Base-by-base conservation (phyloP, 257 asterid species). In the Verbascum thapsus region DNA sequence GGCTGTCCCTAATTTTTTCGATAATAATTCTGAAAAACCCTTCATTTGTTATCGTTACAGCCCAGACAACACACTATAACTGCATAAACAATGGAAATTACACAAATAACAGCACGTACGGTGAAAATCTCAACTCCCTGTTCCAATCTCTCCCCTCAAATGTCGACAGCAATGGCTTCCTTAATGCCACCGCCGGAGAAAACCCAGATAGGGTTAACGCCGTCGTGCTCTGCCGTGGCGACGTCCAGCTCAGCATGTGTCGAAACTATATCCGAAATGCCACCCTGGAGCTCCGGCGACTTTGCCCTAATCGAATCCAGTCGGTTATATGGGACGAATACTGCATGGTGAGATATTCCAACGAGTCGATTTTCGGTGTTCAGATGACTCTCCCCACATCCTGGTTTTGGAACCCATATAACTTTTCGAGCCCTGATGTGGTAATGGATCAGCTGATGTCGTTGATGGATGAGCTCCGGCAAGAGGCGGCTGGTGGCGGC, bases 141-240 rank as follows among this genome's bases (percentile, higher is more conserved):
- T 2, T 72, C 64, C 30, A 58, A 47, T 58, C 69, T 3, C 47
- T 72, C 52, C 30, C 69, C 20, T 0, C 47, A 5, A 42, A 40
- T 51, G 22, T 64, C 4, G 70, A 17, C 52, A 1, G 8, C 53
- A 58, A 2, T 3, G 68, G 72, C 1, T 71, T 64, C 50, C 15
- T 11, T 68, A 64, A 48, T 38, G 58, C 68, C 34, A 57, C 76
- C 10, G 3, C 42, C 0, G 72, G 72, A 0, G 63, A 35, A 22
- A 15, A 17, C 9, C 69, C 68, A 19, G 52, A 73, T 51, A 38
- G 4, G 0, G 35, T 34, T 55, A 35, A 67, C 37, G 73, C 45
- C 19, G 2, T 69, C 7, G 70, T 45, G n/a, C 76, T 75, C 35
- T 75, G 74, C 66, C 32, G 74, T 30, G 78, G 67, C 16, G 69